Evolutionary conservation across 768 basidiomycete species (phyloP).

Genomic region (Lactarius akahatsu): DNA sequence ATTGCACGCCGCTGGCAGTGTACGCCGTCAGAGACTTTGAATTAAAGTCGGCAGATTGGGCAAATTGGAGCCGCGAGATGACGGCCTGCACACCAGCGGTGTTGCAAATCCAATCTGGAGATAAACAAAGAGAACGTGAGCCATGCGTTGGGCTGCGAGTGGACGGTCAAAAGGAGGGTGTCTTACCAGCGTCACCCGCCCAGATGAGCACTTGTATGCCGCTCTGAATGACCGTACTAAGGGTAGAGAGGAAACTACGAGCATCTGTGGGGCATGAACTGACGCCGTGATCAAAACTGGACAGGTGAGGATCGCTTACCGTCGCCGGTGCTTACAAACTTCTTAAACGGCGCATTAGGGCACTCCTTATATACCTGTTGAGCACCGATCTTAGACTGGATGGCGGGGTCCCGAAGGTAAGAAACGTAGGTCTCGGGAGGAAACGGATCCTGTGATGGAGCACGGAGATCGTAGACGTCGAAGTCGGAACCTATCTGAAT

Average conservation of each 20-base stretch:
- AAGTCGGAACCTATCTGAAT: conserved; percentile 45
- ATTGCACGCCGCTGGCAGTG: conserved; percentile 44
- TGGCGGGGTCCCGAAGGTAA: conserved; percentile 29
- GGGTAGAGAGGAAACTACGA: background rate
- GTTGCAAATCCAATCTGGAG: conserved; percentile 47
- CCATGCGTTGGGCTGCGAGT: conserved; percentile 28
- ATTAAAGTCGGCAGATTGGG: conserved; percentile 36
- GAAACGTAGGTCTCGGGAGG: conserved; percentile 37
- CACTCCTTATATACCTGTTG: conserved; percentile 39
- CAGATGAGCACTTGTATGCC: conserved; percentile 48
- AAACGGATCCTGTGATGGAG: conserved; percentile 41
- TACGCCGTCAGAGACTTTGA: conserved; percentile 42
- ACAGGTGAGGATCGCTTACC: conserved; percentile 42
- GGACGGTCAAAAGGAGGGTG: background rate
- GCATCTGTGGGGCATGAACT: conserved; percentile 31
- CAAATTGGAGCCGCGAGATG: conserved; percentile 45
- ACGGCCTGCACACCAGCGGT: conserved; percentile 48
- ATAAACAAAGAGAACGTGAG: conserved; percentile 38
- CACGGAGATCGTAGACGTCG: conserved; percentile 48
- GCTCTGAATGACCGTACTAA: background rate
- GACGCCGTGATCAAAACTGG: background rate
- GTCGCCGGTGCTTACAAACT: conserved; percentile 44
- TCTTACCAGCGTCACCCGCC: conserved; percentile 37
- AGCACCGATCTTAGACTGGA: conserved; percentile 37
- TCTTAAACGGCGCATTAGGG: conserved; percentile 37